Conservation (phyloP, 768 basidiomycete species). For the Tylopilus rubrobrunneus region DNA sequence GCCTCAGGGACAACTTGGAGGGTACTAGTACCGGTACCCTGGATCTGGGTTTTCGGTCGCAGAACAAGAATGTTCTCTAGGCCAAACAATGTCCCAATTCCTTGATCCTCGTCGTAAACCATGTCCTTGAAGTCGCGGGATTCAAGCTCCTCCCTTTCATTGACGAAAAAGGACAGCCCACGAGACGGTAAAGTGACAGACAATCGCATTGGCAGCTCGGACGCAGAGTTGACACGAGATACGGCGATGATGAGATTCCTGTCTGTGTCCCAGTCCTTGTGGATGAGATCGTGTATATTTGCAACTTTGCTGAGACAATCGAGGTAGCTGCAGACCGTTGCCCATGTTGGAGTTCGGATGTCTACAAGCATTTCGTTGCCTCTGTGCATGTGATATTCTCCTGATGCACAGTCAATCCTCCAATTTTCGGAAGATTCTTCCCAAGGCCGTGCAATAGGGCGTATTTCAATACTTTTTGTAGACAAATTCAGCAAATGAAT, state of each 20-base stretch:
- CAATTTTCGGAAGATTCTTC: neutral
- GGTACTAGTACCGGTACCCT: neutral
- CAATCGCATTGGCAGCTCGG: neutral
- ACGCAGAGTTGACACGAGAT: neutral
- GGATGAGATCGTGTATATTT: no score
- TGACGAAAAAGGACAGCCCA: neutral
- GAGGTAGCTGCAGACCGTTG: neutral
- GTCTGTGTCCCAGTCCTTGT: no score
- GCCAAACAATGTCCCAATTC: neutral
- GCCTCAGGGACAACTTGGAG: neutral
- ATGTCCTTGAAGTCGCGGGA: neutral
- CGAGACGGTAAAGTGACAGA: neutral
- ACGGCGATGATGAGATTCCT: neutral
- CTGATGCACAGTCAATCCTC: neutral
- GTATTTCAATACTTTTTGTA: neutral
- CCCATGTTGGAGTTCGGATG: neutral
- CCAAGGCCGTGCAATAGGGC: neutral
- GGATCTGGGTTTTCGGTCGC: neutral
- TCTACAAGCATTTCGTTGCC: neutral
- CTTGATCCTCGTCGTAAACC: neutral
- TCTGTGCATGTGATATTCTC: neutral
- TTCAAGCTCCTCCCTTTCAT: neutral
- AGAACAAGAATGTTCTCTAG: neutral
- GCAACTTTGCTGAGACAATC: neutral
- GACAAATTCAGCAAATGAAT: neutral